phyloP scores from a whole-genome alignment of 306 rosid species.

The Pterocarpus macrocarpus region DNA sequence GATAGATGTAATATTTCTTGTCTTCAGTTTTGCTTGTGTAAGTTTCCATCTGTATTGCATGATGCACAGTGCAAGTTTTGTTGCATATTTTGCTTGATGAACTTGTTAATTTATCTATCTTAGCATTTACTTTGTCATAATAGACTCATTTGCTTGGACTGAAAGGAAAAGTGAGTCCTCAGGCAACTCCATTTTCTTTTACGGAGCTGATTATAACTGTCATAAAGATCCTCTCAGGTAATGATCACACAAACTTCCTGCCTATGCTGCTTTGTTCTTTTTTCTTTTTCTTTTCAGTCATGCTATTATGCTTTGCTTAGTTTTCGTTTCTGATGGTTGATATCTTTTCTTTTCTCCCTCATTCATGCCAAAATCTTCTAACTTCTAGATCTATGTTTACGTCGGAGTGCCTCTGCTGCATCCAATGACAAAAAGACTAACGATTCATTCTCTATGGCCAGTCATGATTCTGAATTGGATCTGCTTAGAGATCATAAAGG shows the following conservation, averaged over 20 bases:
- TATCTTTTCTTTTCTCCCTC: slow-evolving; percentile 46
- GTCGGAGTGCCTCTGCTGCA: slow-evolving; percentile 42
- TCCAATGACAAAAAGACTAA: slow-evolving; percentile 38
- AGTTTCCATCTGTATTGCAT: slow-evolving; percentile 23
- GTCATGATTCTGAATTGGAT: slow-evolving; percentile 50
- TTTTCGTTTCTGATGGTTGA: slow-evolving; percentile 47
- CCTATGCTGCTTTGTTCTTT: slow-evolving; percentile 12
- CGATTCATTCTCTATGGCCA: slow-evolving; percentile 30
- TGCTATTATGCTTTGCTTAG: slow-evolving; percentile 38
- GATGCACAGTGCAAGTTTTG: slow-evolving; percentile 7
- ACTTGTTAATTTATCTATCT: slow-evolving; percentile 42
- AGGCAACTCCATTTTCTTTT: slow-evolving; percentile 59
- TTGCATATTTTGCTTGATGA: slow-evolving; percentile 34
- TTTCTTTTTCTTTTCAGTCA: not conserved
- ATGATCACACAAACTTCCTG: slow-evolving; percentile 35
- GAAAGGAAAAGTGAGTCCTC: slow-evolving; percentile 64
- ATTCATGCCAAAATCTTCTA: slow-evolving; percentile 30
- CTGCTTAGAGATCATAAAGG: slow-evolving; percentile 44
- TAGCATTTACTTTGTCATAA: slow-evolving; percentile 45
- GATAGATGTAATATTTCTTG: slow-evolving; percentile 15
- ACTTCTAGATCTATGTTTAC: slow-evolving; percentile 49
- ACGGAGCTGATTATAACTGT: slow-evolving; percentile 71
- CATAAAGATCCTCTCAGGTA: slow-evolving; percentile 93
- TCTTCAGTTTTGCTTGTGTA: slow-evolving; percentile 20
- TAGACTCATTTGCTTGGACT: slow-evolving; percentile 91